phyloP scores from a whole-genome alignment of 2,329 filamentous ascomycete genomes.

The Phialocephala sp. region DNA sequence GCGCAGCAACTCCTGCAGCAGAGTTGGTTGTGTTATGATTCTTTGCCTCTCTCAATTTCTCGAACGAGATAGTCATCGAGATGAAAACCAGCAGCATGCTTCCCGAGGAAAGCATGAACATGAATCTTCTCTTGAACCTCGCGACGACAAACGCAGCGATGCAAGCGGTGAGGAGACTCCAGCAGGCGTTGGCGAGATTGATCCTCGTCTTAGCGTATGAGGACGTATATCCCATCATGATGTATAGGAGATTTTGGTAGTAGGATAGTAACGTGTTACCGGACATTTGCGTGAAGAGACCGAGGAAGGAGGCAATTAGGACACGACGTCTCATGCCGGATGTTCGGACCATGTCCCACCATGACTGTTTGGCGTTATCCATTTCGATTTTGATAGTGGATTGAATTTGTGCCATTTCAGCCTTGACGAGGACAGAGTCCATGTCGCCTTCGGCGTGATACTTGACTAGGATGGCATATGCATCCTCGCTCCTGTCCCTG shows the following conservation, averaged over 20 bases:
- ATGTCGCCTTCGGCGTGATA: conserved; percentile 59
- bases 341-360: conserved; percentile 56
- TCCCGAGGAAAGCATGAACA: conserved; percentile 60
- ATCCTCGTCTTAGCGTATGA: conserved; percentile 51
- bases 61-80: conserved; percentile 57
- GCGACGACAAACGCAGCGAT: conserved; percentile 49
- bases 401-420: conserved; percentile 65
- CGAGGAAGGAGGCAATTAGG: conserved; percentile 54
- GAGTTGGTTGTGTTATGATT: conserved; percentile 37
- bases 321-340: conserved; percentile 56
- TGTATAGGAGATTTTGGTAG: conserved; percentile 54
- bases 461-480: conserved; percentile 55
- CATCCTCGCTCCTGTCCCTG: conserved; percentile 62
- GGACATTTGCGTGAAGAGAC: conserved; percentile 59
- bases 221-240: conserved; percentile 51
- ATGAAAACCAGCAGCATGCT: conserved; percentile 59
- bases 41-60: conserved; percentile 46
- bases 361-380: conserved; percentile 57
- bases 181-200: conserved; percentile 53
- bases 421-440: conserved; percentile 57
- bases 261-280: conserved; percentile 53
- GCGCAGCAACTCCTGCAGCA: conserved; percentile 40
- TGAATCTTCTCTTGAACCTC: conserved; percentile 51
- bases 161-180: conserved; percentile 50
- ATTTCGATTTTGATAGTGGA: conserved; percentile 60